A percentile compares a stretch with the other conserved stretches of the same genome.
Conservation (phyloP, 2,329 filamentous ascomycete genomes). For the Penicillium capsulatum region DNA sequence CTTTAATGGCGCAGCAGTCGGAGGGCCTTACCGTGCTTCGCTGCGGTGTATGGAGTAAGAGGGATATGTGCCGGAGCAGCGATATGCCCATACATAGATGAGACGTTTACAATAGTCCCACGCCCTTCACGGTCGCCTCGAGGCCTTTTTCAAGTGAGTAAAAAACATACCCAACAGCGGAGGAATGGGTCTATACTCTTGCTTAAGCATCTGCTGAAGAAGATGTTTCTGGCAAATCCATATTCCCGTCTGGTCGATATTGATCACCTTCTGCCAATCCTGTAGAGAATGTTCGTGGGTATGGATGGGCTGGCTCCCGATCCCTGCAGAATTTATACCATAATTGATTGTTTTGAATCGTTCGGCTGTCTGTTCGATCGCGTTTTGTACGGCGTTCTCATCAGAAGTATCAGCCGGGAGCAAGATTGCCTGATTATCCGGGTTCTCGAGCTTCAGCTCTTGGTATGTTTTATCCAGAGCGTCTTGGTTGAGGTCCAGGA, state of each 20-base stretch:
- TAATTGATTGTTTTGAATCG: constrained; percentile 54
- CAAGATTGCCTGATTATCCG: not conserved
- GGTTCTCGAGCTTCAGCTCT: not conserved
- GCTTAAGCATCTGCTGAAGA: constrained; percentile 21
- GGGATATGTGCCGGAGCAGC: constrained; percentile 3
- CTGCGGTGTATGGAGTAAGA: constrained; percentile 12
- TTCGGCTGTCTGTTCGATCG: constrained; percentile 40
- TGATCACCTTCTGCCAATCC: constrained; percentile 49
- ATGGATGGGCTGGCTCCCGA: constrained; percentile 38
- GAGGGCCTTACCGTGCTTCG: constrained; percentile 20
- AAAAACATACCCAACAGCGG: no score
- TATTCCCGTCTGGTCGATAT: constrained; percentile 53
- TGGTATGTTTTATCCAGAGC: constrained; percentile 31
- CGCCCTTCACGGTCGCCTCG: constrained; percentile 12
- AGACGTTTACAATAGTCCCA: constrained; percentile 20
- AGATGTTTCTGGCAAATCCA: constrained; percentile 55
- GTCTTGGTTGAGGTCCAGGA: constrained; percentile 47
- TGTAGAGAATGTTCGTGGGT: constrained; percentile 47
- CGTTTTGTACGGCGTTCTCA: constrained; percentile 36
- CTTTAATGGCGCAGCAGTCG: not conserved
- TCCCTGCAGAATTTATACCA: constrained; percentile 54
- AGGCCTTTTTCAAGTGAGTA: constrained; percentile 1
- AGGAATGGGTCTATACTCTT: constrained; percentile 14
- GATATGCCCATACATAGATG: constrained; percentile 16
- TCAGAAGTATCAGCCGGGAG: not conserved